A percentile compares a stretch with the other conserved stretches of the same genome.
Evolutionary conservation across 345 rosid genomes (phyloP).

Genomic region (Hirschfeldia incana): DNA sequence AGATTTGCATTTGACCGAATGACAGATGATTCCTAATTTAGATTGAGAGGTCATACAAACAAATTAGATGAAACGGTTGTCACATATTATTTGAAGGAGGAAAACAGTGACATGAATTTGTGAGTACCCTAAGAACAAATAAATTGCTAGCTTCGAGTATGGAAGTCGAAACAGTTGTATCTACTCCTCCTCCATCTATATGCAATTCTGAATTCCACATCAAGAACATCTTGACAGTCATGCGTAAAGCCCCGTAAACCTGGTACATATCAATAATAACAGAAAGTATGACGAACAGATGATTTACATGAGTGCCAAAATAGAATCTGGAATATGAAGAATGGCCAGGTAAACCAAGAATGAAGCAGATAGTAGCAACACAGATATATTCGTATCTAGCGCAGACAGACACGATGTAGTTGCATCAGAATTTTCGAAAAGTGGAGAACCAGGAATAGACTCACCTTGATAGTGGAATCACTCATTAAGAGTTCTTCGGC

Average conservation of each 20-base stretch:
- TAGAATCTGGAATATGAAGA: conserved; percentile 1
- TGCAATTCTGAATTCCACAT: conserved; percentile 98
- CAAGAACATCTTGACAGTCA: conserved; percentile 96
- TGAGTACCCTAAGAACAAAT: conserved; percentile 83
- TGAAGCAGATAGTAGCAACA: conserved; percentile 14
- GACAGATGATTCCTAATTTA: conserved; percentile 79
- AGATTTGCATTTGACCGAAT: conserved; percentile 94
- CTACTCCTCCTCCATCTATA: conserved; percentile 86
- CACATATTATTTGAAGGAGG: conserved; percentile 23
- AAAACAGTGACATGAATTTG: conserved; percentile 22
- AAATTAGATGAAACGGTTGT: conserved; percentile 5
- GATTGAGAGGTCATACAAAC: conserved; percentile 8
- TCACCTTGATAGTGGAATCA: conserved; percentile 85
- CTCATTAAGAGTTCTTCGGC: conserved; percentile 99
- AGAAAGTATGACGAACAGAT: conserved; percentile 12
- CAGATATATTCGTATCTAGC: neutral
- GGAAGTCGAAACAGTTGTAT: conserved; percentile 75
- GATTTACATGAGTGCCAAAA: neutral
- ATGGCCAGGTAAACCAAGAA: conserved; percentile 11
- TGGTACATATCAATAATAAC: conserved; percentile 30
- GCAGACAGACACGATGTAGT: neutral
- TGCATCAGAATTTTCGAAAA: conserved; percentile 40
- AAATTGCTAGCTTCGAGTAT: conserved; percentile 92
- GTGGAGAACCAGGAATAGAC: conserved; percentile 14
- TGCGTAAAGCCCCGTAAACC: conserved; percentile 98